These are phyloP conservation scores for Cryptosporidium parvum DNA, from an alignment of 169 alveolate genomes.

Conservation along the genomic window DNA sequence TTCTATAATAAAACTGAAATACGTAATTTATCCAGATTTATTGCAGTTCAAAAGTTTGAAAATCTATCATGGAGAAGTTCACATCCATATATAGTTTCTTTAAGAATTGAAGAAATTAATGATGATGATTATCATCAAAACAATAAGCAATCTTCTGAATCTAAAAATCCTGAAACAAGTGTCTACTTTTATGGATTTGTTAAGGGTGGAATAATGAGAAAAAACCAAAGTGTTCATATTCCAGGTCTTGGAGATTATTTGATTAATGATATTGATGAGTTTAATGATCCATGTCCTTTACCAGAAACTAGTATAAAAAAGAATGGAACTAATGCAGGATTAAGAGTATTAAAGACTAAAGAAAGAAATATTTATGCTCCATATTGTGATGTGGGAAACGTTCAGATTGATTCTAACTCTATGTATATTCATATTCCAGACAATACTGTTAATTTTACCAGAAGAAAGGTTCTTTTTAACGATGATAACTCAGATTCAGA, in stretches of 20 bases:
- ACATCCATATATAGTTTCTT: conserved; percentile 96
- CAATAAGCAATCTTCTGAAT: conserved; percentile 61
- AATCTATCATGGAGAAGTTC: conserved; percentile 94
- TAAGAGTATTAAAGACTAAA: conserved; percentile 93
- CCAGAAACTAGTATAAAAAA: conserved; percentile 84
- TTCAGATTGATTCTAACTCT: conserved; percentile 94
- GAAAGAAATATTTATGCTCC: conserved; percentile 98
- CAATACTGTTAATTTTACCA: conserved; percentile 92
- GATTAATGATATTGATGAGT: conserved; percentile 81
- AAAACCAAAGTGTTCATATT: conserved; percentile 86
- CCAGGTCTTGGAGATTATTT: conserved; percentile 93
- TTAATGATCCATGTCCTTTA: conserved; percentile 89
- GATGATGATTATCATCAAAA: conserved; percentile 1
- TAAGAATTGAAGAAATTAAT: conserved; percentile 90
- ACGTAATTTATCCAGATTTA: conserved; percentile 94
- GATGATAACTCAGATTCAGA: conserved; percentile 69
- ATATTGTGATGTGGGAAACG: conserved; percentile 95
- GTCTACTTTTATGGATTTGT: conserved; percentile 96
- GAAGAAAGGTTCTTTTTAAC: conserved; percentile 76
- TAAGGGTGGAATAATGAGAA: conserved; percentile 91
- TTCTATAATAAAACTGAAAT: conserved; percentile 93
- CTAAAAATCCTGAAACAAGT: conserved; percentile 78
- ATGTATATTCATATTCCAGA: conserved; percentile 98
- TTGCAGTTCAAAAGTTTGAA: conserved; percentile 92
- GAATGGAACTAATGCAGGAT: conserved; percentile 80